Percentiles rank a stretch among this genome's conserved stretches.
Evolutionary conservation across 257 asterid species (phyloP).

Genomic region (Scutellaria minor): DNA sequence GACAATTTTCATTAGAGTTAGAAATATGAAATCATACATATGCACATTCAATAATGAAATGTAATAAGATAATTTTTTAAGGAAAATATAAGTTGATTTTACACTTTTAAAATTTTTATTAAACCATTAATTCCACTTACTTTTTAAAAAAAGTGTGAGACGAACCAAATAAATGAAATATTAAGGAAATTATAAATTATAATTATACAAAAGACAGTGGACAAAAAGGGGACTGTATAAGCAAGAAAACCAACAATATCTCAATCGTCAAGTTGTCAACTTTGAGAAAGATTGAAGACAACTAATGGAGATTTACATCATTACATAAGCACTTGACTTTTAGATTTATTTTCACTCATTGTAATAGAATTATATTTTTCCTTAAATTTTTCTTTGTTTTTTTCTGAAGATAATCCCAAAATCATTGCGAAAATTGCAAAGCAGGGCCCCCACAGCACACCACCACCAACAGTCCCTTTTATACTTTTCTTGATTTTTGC

Average conservation of each 20-base stretch:
- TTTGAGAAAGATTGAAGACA: constrained; percentile 12
- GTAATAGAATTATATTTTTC: not conserved
- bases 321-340: constrained; percentile 14
- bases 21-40: no score
- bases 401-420: constrained; percentile 26
- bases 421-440: constrained; percentile 9
- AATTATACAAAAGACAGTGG: no score
- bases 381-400: not conserved
- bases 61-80: no score
- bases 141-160: not conserved
- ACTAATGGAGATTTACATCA: constrained; percentile 12
- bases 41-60: no score
- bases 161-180: not conserved
- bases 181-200: not conserved
- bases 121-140: not conserved
- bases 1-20: no score
- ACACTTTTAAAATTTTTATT: not conserved
- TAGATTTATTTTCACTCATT: not conserved
- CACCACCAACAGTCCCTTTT: constrained; percentile 32
- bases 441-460: constrained; percentile 38
- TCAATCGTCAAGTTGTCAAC: constrained; percentile 9
- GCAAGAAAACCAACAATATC: not conserved
- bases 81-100: not conserved
- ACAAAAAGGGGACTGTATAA: no score
- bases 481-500: constrained; percentile 29